A percentile compares a stretch with the other conserved stretches of the same genome.
phyloP scores from a whole-genome alignment of 75 land plant species.

The Cunninghamia lanceolata region DNA sequence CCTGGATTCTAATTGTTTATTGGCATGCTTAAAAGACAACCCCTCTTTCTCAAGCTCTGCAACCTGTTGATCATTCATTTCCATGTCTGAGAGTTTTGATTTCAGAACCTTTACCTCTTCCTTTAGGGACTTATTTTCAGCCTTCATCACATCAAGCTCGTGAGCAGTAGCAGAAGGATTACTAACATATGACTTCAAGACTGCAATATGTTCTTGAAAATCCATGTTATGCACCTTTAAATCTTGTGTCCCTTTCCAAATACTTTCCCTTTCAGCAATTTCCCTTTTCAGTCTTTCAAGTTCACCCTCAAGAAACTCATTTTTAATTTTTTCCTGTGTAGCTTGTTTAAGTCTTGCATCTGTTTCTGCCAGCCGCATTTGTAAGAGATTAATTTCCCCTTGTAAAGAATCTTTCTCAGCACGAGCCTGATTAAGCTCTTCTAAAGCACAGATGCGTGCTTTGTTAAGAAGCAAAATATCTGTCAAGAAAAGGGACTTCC shows the following conservation, averaged over 20 bases:
- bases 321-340: constrained; percentile 67
- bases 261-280: constrained; percentile 33
- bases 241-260: constrained; percentile 7
- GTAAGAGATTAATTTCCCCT: constrained; percentile 63
- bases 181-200: constrained; percentile 11
- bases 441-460: constrained; percentile 72
- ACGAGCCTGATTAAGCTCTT: constrained; percentile 71
- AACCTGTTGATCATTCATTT: constrained; percentile 35
- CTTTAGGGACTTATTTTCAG: constrained; percentile 51
- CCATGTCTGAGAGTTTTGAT: constrained; percentile 37
- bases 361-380: constrained; percentile 75
- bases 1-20: constrained; percentile 47
- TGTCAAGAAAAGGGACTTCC: constrained; percentile 14
- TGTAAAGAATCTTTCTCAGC: constrained; percentile 68
- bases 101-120: constrained; percentile 54
- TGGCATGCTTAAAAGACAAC: constrained; percentile 28
- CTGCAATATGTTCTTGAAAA: constrained; percentile 1
- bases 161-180: constrained; percentile 4
- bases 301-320: constrained; percentile 61
- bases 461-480: constrained; percentile 87
- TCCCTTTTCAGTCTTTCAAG: constrained; percentile 41
- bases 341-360: constrained; percentile 68
- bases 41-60: constrained; percentile 50
- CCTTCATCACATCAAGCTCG: constrained; percentile 42
- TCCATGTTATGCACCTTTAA: constrained; percentile 8